phyloP scores from a whole-genome alignment of 2,329 filamentous ascomycete genomes.

The Scedosporium minutisporum region DNA sequence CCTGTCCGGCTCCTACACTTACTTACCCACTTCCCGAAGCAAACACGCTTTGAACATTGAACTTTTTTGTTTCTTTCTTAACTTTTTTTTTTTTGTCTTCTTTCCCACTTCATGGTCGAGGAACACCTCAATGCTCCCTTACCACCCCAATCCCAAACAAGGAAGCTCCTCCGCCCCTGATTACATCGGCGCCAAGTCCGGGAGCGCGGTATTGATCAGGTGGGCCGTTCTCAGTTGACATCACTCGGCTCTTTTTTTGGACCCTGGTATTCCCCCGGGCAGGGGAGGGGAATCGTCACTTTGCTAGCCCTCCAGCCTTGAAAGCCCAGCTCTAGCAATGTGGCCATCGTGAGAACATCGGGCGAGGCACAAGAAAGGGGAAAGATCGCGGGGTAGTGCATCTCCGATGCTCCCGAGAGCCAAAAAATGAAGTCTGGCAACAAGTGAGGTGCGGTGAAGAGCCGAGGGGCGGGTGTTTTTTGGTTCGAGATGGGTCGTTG shows the following conservation, averaged over 20 bases:
- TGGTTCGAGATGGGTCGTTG: neutral
- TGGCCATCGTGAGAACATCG: neutral
- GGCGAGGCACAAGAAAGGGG: neutral
- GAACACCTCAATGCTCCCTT: neutral
- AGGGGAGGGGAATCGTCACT: too few species aligned
- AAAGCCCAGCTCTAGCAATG: neutral
- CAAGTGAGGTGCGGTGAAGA: neutral
- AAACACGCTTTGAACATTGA: neutral
- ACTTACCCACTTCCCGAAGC: neutral
- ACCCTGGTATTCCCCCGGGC: too few species aligned
- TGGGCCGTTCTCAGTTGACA: neutral
- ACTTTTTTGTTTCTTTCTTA: neutral
- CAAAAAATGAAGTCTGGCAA: neutral
- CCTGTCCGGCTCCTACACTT: neutral
- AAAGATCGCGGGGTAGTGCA: neutral
- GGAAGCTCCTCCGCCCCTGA: neutral
- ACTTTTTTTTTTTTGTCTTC: neutral
- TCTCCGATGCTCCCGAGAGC: neutral
- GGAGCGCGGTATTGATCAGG: neutral
- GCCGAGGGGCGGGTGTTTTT: neutral
- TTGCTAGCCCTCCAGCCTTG: neutral
- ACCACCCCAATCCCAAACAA: neutral
- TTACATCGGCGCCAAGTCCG: neutral
- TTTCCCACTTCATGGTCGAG: neutral
- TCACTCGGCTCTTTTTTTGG: too few species aligned